Conservation (phyloP, 495 filamentous ascomycete species). For the Haplographium delicatum region DNA sequence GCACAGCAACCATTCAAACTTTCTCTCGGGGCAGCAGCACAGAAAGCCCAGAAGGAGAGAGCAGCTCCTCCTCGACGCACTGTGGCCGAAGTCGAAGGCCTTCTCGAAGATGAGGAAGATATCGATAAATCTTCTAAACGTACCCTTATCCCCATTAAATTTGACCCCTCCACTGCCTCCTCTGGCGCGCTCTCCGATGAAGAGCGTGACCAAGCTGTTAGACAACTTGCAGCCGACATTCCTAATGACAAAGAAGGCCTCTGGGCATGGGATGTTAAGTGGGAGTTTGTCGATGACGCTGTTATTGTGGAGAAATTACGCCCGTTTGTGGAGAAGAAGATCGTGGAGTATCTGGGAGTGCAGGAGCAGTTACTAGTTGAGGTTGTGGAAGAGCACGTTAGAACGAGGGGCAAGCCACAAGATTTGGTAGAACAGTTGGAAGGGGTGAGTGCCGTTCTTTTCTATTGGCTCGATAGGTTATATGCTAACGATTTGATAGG, state of each 20-base stretch:
- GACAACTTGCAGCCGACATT: slow-evolving; percentile 82
- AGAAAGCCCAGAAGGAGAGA: slow-evolving; percentile 62
- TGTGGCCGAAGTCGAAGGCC: slow-evolving; percentile 85
- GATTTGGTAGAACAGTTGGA: slow-evolving; percentile 79
- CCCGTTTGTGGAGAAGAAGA: slow-evolving; percentile 97
- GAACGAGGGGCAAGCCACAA: slow-evolving; percentile 68
- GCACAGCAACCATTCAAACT: slow-evolving; percentile 85
- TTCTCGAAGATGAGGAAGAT: slow-evolving; percentile 92
- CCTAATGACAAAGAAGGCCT: slow-evolving; percentile 80
- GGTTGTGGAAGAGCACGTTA: slow-evolving; percentile 82
- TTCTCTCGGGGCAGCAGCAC: slow-evolving; percentile 81
- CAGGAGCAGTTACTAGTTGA: slow-evolving; percentile 95
- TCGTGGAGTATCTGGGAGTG: slow-evolving; percentile 91
- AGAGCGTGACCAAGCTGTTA: slow-evolving; percentile 72
- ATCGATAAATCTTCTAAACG: slow-evolving; percentile 64
- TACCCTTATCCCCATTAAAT: slow-evolving; percentile 86
- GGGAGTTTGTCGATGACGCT: slow-evolving; percentile 86
- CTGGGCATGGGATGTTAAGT: slow-evolving; percentile 89
- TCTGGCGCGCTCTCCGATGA: slow-evolving; percentile 71
- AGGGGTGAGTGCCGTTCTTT: slow-evolving; percentile 53
- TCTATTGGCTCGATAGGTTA: background rate
- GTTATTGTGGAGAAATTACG: slow-evolving; percentile 82
- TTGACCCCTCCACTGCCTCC: slow-evolving; percentile 66
- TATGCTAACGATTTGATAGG: slow-evolving; percentile 48
- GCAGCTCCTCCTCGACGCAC: slow-evolving; percentile 65